A percentile compares a stretch with the other conserved stretches of the same genome.
These are phyloP conservation scores for Calonectria pauciramosa DNA, from an alignment of 2,329 filamentous ascomycete species.

Conservation along the genomic window DNA sequence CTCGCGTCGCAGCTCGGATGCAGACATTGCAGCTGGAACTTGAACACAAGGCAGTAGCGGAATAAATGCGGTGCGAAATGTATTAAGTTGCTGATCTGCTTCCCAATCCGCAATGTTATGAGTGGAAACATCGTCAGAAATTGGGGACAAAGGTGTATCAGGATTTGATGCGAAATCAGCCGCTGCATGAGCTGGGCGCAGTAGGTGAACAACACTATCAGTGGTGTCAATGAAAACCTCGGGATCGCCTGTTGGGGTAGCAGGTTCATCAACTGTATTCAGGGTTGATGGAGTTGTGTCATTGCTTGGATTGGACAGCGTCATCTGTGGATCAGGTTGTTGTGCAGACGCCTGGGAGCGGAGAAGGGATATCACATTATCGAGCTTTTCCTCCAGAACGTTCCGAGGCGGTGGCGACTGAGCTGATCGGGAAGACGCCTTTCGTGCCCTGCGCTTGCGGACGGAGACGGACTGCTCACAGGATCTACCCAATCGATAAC, in stretches of 20 bases:
- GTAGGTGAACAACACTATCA: slow-evolving; percentile 17
- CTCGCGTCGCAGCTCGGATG: slow-evolving; percentile 45
- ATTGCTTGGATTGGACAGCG: neutral
- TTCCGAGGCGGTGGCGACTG: neutral
- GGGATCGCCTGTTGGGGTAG: slow-evolving; percentile 8
- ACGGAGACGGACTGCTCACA: slow-evolving; percentile 54
- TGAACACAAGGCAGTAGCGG: slow-evolving; percentile 46
- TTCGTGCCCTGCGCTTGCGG: slow-evolving; percentile 42
- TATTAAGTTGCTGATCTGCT: slow-evolving; percentile 25
- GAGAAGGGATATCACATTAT: slow-evolving; percentile 47
- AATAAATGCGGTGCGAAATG: slow-evolving; percentile 31
- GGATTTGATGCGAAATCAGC: neutral
- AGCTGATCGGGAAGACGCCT: slow-evolving; percentile 8
- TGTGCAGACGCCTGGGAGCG: slow-evolving; percentile 18
- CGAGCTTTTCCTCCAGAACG: slow-evolving; percentile 42
- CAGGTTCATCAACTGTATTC: neutral
- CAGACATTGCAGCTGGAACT: slow-evolving; percentile 33
- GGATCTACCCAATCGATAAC: slow-evolving; percentile 56
- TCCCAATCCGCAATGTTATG: slow-evolving; percentile 13
- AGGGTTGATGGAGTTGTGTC: neutral
- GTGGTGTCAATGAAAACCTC: slow-evolving; percentile 27
- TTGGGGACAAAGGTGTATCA: neutral
- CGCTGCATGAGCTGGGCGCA: slow-evolving; percentile 7
- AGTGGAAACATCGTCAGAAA: slow-evolving; percentile 24
- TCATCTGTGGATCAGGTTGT: neutral